Conservation (phyloP, 108 stramenopile genomes). For the Thalassiosira profunda region DNA sequence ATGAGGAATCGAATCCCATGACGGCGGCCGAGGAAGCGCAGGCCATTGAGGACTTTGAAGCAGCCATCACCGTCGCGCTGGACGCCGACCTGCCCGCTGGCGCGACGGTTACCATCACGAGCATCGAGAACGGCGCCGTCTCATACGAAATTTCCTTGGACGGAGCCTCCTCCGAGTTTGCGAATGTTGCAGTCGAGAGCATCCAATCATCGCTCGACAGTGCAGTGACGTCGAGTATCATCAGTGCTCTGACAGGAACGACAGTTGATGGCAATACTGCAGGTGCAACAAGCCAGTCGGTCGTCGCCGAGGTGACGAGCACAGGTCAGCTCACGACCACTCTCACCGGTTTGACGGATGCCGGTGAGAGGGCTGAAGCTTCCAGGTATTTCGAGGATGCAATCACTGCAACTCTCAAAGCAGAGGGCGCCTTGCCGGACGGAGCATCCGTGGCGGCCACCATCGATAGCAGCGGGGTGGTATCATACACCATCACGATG, state of each 20-base stretch:
- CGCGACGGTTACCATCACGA: neutral
- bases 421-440: constrained; percentile 7
- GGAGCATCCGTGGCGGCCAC: constrained; percentile 16
- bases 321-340: constrained; percentile 18
- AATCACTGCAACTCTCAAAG: constrained; percentile 2
- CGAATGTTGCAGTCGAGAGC: neutral
- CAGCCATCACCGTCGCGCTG: constrained; percentile 1
- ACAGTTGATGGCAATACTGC: constrained; percentile 6
- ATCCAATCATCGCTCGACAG: neutral
- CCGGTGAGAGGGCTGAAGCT: neutral
- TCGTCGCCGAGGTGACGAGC: constrained; percentile 17
- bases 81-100: constrained; percentile 8
- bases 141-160: neutral
- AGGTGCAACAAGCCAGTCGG: constrained; percentile 4
- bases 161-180: neutral
- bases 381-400: constrained; percentile 6
- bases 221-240: neutral
- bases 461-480: constrained; percentile 8
- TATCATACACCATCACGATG: constrained; percentile 12
- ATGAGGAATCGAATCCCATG: neutral
- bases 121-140: neutral
- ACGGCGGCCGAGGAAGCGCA: neutral
- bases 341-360: neutral
- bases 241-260: constrained; percentile 4
- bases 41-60: constrained; percentile 13